Conservation (phyloP, 495 filamentous ascomycete genomes). For the Annulohypoxylon nitens region DNA sequence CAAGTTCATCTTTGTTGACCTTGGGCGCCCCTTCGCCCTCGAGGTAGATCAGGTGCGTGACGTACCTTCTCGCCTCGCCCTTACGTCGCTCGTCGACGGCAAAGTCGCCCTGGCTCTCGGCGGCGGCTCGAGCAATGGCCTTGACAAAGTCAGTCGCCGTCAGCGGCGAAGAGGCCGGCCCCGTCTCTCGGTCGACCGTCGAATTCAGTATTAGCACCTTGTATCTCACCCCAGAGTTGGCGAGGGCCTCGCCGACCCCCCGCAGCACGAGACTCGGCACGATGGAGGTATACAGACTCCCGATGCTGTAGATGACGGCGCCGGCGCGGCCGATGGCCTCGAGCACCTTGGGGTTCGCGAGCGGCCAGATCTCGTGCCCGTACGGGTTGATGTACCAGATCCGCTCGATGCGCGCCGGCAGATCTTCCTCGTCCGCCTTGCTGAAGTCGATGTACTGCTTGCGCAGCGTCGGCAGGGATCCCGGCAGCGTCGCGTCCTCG, state of each 20-base stretch:
- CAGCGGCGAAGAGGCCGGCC: conserved; percentile 69
- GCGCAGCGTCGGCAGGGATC: conserved; percentile 81
- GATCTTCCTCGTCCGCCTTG: conserved; percentile 74
- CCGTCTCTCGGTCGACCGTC: conserved; percentile 86
- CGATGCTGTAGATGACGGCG: conserved; percentile 89
- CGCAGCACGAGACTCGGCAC: conserved; percentile 79
- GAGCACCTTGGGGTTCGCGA: conserved; percentile 83
- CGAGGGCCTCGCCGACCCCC: conserved; percentile 70
- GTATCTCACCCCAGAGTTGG: conserved; percentile 64
- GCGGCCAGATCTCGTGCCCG: conserved; percentile 85
- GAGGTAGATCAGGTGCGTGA: conserved; percentile 88
- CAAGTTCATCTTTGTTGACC: conserved; percentile 75
- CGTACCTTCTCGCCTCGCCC: conserved; percentile 65
- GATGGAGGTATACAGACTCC: conserved; percentile 84
- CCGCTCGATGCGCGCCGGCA: conserved; percentile 80
- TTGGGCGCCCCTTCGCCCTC: conserved; percentile 77
- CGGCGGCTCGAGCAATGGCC: conserved; percentile 78
- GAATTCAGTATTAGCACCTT: conserved; percentile 92
- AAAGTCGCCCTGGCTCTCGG: conserved; percentile 56
- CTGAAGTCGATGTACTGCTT: conserved; percentile 82
- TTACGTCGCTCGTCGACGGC: conserved; percentile 53
- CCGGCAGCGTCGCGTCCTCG: conserved; percentile 91
- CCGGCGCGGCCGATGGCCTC: conserved; percentile 71
- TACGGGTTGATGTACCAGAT: conserved; percentile 99
- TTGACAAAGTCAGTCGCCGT: conserved; percentile 81